Evolutionary conservation across 345 rosid genomes (phyloP), one percentile per base, ranked within the genome.

Genomic region (Mercurialis annua): DNA sequence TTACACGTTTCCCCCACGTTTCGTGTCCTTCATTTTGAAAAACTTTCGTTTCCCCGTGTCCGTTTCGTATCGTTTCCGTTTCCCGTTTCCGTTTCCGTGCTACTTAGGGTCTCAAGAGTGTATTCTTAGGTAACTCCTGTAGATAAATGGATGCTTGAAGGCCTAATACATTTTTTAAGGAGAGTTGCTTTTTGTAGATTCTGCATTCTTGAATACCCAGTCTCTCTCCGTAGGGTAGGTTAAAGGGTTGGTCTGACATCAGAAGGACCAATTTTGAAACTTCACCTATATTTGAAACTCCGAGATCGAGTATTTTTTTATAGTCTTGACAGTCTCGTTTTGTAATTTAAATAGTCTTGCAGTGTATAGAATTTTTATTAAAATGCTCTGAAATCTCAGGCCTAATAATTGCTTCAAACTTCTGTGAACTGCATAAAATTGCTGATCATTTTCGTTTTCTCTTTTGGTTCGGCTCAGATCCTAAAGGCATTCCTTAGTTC

Each of bases 401-500:
- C 30, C 44, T 14, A 53, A 31, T 43, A 57, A n/a, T 6, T 16
- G 17, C 12, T 20, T n/a, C 26, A 50, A 50, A 8, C 26, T 20
- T 50, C 10, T 50, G 20, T 23, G 8, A 11, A 4, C 5, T 40
- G 44, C 44, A 40, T 40, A 40, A 11, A 46, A 34, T 47, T 21
- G 46, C 31, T 46, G 16, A 63, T 40, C 11, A 4, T 4, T 24
- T 56, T 18, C 21, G 0, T 46, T 20, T 3, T 20, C 33, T 23
- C 5, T 10, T 14, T n/a, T 55, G 27, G 44, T 30, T 49, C 24
- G 51, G 23, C 59, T 36, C 71, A 75, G 78, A 65, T 2, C 58
- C 67, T 75, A 1, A 70, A 48, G 64, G 42, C 23, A 38, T 75
- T 75, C 56, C 74, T 75, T 17, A 24, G 43, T 34, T 70, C 36